phyloP scores from a whole-genome alignment of 106 monocot species.

The Cymbidium sinense region DNA sequence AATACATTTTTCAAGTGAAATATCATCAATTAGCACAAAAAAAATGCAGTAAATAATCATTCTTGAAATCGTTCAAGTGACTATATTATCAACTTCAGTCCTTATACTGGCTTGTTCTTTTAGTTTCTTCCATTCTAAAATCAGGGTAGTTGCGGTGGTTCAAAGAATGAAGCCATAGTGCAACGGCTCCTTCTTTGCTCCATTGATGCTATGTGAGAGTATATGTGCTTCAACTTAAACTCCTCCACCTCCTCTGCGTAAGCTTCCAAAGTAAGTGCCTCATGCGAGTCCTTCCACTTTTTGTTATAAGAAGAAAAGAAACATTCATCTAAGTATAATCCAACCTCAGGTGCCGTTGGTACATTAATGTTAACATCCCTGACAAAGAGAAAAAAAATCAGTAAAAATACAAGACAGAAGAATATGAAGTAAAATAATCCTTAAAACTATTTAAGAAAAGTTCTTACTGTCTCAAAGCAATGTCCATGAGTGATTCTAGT shows the following conservation, averaged over 20 bases:
- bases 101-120: too few species aligned
- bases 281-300: constrained; percentile 92
- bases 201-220: constrained; percentile 78
- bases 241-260: constrained; percentile 73
- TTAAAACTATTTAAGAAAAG: too few species aligned
- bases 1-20: neutral
- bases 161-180: constrained; percentile 89
- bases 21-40: neutral
- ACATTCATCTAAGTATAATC: constrained; percentile 86
- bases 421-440: too few species aligned
- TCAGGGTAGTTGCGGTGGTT: constrained; percentile 87
- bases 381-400: constrained; percentile 15
- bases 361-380: constrained; percentile 89
- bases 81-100: constrained; percentile 3
- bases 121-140: constrained; percentile 34
- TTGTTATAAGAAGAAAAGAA: constrained; percentile 89
- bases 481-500: constrained; percentile 65
- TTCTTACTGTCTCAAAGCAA: constrained; percentile 65
- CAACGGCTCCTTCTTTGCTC: constrained; percentile 93
- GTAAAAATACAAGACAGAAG: too few species aligned
- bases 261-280: constrained; percentile 70
- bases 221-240: constrained; percentile 71
- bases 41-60: neutral
- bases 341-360: constrained; percentile 93
- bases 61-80: constrained; percentile 9